A percentile compares a stretch with the other conserved stretches of the same genome.
Evolutionary conservation across 306 rosid species (phyloP).

Genomic region (Corylus americana): DNA sequence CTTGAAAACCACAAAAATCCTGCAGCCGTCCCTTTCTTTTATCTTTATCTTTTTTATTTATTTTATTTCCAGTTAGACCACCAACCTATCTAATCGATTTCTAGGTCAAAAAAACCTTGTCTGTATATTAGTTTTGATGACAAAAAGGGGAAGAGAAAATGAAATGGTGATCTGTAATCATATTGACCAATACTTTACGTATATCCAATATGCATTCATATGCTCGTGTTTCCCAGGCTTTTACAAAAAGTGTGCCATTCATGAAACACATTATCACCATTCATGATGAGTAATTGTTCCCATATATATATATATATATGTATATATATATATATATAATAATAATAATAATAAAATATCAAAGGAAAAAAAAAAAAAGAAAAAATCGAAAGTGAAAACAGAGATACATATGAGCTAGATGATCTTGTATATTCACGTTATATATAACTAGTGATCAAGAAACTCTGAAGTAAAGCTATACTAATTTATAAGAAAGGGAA

Average conservation of each 20-base stretch:
- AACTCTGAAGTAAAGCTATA: no score
- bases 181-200: neutral
- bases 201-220: neutral
- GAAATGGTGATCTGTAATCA: neutral
- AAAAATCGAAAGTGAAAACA: no score
- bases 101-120: constrained; percentile 1
- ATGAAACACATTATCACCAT: constrained; percentile 12
- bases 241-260: constrained; percentile 22
- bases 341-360: no score
- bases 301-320: no score
- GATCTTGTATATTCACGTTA: no score
- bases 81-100: constrained; percentile 41
- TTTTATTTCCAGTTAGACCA: constrained; percentile 37
- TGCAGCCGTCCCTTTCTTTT: neutral
- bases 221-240: constrained; percentile 16
- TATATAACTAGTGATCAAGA: no score
- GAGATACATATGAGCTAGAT: no score
- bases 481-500: no score
- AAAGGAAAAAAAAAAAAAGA: no score
- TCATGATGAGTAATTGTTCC: neutral
- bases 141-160: neutral
- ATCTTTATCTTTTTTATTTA: neutral
- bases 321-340: no score
- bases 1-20: constrained; percentile 42
- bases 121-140: constrained; percentile 2